phyloP scores from a whole-genome alignment of 2,329 filamentous ascomycete species.

The Rhinocladiella similis region DNA sequence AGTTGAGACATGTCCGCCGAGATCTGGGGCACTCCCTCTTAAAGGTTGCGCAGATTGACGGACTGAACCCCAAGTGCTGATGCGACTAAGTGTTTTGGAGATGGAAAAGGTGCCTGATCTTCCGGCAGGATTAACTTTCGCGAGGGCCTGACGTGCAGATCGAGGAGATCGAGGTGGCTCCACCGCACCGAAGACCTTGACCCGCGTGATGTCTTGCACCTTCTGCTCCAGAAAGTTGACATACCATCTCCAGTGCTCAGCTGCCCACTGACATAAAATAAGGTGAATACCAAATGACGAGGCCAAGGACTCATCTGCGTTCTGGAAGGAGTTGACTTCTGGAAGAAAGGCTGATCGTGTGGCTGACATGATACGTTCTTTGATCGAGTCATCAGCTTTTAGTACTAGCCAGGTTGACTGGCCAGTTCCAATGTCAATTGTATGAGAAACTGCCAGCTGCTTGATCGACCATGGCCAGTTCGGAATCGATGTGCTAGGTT shows the following conservation, averaged over 20 bases:
- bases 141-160: background rate
- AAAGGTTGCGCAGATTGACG: background rate
- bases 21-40: background rate
- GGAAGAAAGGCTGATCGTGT: conserved; percentile 22
- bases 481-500: background rate
- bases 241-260: conserved; percentile 46
- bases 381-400: conserved; percentile 36
- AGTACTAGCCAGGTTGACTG: conserved; percentile 45
- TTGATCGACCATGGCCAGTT: conserved; percentile 28
- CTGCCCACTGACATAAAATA: conserved; percentile 43
- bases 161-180: background rate
- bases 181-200: conserved; percentile 31
- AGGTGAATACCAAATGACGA: conserved; percentile 41
- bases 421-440: conserved; percentile 39
- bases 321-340: conserved; percentile 32
- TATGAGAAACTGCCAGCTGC: conserved; percentile 39
- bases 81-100: background rate
- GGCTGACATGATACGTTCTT: conserved; percentile 35
- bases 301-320: conserved; percentile 35
- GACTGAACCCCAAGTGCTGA: background rate
- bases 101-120: conserved; percentile 28
- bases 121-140: conserved; percentile 37
- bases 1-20: background rate
- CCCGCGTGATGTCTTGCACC: conserved; percentile 26
- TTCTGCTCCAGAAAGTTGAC: conserved; percentile 28